phyloP scores from a whole-genome alignment of 805 yeast genomes.

The Nakazawaea ambrosiae region DNA sequence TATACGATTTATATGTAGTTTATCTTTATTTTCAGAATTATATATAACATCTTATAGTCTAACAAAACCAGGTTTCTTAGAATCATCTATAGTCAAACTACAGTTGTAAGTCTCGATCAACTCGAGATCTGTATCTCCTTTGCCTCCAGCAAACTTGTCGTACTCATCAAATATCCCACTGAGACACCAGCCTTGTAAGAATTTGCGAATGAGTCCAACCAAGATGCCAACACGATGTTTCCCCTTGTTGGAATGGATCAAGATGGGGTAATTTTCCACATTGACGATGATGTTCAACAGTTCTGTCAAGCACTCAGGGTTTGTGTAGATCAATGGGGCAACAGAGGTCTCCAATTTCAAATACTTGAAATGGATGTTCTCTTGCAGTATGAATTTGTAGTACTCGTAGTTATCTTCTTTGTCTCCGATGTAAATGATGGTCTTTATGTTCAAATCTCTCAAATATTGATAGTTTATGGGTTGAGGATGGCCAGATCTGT shows the following conservation, averaged over 20 bases:
- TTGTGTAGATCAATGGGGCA: constrained; percentile 61
- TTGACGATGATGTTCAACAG: constrained; percentile 54
- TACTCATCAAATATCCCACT: constrained; percentile 93
- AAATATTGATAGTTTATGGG: constrained; percentile 78
- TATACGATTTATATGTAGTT: too few relatives aligned
- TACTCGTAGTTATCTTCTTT: constrained; percentile 61
- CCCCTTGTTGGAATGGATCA: constrained; percentile 94
- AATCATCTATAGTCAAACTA: constrained; percentile 37
- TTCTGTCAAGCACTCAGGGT: constrained; percentile 47
- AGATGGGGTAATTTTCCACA: constrained; percentile 72
- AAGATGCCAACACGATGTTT: constrained; percentile 92
- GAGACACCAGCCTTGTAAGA: constrained; percentile 88
- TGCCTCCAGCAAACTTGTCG: constrained; percentile 86
- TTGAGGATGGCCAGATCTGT: constrained; percentile 92
- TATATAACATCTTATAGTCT: constrained; percentile 19
- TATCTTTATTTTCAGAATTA: not conserved
- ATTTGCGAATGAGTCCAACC: constrained; percentile 83
- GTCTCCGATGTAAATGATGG: constrained; percentile 82
- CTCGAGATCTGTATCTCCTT: constrained; percentile 87
- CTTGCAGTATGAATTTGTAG: constrained; percentile 61
- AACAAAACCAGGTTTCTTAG: constrained; percentile 59
- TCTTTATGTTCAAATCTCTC: constrained; percentile 57
- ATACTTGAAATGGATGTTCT: constrained; percentile 61
- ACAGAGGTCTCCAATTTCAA: constrained; percentile 66
- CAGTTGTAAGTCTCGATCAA: constrained; percentile 82